Evolutionary conservation across 305 asterid species (phyloP).

Genomic region (Fraxinus nigra): DNA sequence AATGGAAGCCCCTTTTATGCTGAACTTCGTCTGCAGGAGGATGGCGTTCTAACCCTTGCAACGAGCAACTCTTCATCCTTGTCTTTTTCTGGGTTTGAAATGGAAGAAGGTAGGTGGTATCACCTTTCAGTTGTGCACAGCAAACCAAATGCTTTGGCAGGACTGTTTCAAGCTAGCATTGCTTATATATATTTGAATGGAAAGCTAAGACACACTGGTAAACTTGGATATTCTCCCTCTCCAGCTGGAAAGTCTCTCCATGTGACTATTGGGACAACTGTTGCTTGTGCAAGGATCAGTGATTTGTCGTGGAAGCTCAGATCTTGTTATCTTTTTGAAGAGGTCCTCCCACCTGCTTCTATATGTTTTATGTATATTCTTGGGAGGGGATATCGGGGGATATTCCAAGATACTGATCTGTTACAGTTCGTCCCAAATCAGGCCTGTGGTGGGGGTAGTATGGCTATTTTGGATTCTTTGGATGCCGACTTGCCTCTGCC

Average conservation of each 20-base stretch:
- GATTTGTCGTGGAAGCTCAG: constrained; percentile 93
- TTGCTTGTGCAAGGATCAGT: constrained; percentile 68
- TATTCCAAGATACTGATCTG: constrained; percentile 88
- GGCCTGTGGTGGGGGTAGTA: constrained; percentile 99
- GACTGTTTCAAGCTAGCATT: constrained; percentile 93
- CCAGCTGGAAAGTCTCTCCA: constrained; percentile 93
- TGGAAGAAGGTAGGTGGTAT: constrained; percentile 99
- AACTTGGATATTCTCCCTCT: constrained; percentile 96
- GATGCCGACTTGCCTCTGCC: constrained; percentile 71
- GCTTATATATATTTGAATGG: constrained; percentile 95
- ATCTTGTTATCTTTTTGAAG: constrained; percentile 95
- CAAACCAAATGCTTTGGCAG: constrained; percentile 99
- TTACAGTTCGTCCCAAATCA: constrained; percentile 93
- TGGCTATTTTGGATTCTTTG: constrained; percentile 98
- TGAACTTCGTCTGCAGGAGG: constrained; percentile 84
- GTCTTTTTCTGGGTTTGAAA: constrained; percentile 84
- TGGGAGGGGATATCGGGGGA: constrained; percentile 96
- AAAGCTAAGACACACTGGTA: constrained; percentile 88
- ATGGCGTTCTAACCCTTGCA: constrained; percentile 83
- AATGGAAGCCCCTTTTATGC: constrained; percentile 69
- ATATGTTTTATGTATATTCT: constrained; percentile 96
- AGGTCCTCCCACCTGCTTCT: constrained; percentile 96
- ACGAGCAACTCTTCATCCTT: constrained; percentile 92
- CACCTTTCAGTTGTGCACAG: constrained; percentile 98
- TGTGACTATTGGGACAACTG: constrained; percentile 92